Evolutionary conservation across 1,139 yeast genomes (phyloP), one percentile per base, ranked within the genome.

Genomic region (Geotrichum australiense): DNA sequence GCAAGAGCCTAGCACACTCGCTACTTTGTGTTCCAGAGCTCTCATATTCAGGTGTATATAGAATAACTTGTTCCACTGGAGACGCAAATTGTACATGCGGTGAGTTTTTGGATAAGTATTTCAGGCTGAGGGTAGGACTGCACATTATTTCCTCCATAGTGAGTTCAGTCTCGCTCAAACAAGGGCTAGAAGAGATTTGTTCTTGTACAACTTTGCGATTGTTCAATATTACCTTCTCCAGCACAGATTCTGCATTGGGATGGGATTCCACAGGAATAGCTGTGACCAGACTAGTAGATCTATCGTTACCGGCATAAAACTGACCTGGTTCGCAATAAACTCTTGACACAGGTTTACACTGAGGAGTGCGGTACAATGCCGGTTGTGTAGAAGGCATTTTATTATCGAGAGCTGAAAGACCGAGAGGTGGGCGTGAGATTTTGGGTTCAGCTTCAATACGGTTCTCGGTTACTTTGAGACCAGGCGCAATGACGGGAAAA

Each of bases 261-360:
- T 29, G 23, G 7, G 37, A 25, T 11, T 39, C 42, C 1, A 41
- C 41, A 12, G 44, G 39, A 21, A 41, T 40, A 2, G 45, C 47
- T 2, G 45, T 37, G 4, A 44, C 44, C 15, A 44, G 18, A 21
- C 42, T 37, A 6, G 47, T 37, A 6, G 47, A 38, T 5, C 39
- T 32, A 14, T 44, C 47, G 27, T 44, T 44, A 3, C 47, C 47
- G 7, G 44, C 41, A 28, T 44, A 44, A 25, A 44, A 44, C 33
- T 37, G 39, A 12, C 42, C 47, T 4, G 44, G 30, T n/a, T 41
- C 42, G 18, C 37, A 37, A 23, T 21, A 28, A 5, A 32, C 34
- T 21, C 46, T 20, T 14, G 42, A 25, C 24, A 23, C 33, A 10
- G 37, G 27, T 27, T 37, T 34, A 15, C 31, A 29, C 25, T 14